These are phyloP conservation scores for Phaeotremella fagi DNA, from an alignment of 768 basidiomycete genomes.

Conservation along the genomic window DNA sequence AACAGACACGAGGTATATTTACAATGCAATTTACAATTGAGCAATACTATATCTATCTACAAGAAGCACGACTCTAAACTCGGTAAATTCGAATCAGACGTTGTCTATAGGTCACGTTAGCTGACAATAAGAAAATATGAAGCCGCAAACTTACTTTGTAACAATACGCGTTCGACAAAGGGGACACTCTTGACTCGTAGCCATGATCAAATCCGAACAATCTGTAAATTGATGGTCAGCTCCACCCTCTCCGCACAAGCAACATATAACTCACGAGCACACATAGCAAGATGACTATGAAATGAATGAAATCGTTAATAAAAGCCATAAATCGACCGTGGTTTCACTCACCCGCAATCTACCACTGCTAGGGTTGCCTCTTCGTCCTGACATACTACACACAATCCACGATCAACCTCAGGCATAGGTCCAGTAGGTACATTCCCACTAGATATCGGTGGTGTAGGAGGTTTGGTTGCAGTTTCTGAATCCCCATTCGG, in stretches of 20 bases:
- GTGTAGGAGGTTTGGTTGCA: background rate
- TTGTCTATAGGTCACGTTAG: no score
- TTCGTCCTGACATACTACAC: constrained; percentile 89
- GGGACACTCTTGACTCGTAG: constrained; percentile 77
- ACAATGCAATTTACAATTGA: background rate
- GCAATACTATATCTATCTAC: no score
- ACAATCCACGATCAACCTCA: constrained; percentile 59
- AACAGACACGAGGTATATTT: background rate
- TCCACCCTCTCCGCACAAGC: background rate
- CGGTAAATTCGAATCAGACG: background rate
- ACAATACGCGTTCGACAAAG: constrained; percentile 66
- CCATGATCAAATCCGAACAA: constrained; percentile 48
- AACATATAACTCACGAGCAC: constrained; percentile 25
- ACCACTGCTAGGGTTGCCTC: constrained; percentile 90
- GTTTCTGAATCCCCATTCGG: background rate
- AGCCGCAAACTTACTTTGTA: constrained; percentile 15
- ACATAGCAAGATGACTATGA: constrained; percentile 40
- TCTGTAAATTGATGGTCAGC: constrained; percentile 8
- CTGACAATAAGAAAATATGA: background rate
- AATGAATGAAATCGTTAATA: background rate
- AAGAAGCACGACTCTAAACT: background rate
- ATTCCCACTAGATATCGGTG: background rate
- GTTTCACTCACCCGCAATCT: constrained; percentile 74
- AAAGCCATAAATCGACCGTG: background rate
- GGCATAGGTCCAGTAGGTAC: constrained; percentile 46